These are phyloP conservation scores for Syncephalis fuscata DNA, from an alignment of 371 early-diverging fungal genomes.

Conservation along the genomic window DNA sequence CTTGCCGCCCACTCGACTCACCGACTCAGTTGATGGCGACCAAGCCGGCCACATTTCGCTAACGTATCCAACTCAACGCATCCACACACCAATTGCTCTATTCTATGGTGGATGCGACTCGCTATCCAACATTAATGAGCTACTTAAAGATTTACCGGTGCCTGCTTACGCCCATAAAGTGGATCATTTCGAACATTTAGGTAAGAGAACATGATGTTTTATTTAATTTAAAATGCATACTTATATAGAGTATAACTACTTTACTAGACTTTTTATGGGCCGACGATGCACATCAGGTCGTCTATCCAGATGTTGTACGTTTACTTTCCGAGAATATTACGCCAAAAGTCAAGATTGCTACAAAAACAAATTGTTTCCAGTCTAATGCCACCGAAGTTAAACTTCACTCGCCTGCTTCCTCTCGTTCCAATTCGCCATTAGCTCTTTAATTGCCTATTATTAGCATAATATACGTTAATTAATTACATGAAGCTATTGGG, in stretches of 20 bases:
- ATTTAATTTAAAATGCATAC: too few relatives aligned
- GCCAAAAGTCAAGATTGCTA: too few relatives aligned
- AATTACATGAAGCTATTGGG: too few relatives aligned
- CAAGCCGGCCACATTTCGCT: constrained; percentile 27
- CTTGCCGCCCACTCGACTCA: constrained; percentile 37
- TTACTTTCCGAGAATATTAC: neutral
- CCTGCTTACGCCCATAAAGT: constrained; percentile 43
- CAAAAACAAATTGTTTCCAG: too few relatives aligned
- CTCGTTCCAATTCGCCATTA: too few relatives aligned
- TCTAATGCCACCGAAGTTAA: too few relatives aligned
- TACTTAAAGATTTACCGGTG: constrained; percentile 36
- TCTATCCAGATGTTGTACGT: neutral
- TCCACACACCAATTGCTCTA: constrained; percentile 68
- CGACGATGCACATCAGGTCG: constrained; percentile 12
- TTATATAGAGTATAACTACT: too few relatives aligned
- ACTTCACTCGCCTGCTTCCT: too few relatives aligned
- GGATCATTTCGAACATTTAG: constrained; percentile 54
- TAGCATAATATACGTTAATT: too few relatives aligned
- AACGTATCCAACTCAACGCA: constrained; percentile 67
- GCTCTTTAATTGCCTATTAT: too few relatives aligned
- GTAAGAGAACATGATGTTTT: constrained; percentile 4
- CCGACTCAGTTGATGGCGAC: constrained; percentile 11
- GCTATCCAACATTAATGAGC: constrained; percentile 49
- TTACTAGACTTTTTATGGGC: constrained; percentile 73
- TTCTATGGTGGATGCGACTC: constrained; percentile 85